A percentile compares a stretch with the other conserved stretches of the same genome.
These are phyloP conservation scores for Phialemonium atrogriseum DNA, from an alignment of 2,329 filamentous ascomycete species.

Conservation along the genomic window DNA sequence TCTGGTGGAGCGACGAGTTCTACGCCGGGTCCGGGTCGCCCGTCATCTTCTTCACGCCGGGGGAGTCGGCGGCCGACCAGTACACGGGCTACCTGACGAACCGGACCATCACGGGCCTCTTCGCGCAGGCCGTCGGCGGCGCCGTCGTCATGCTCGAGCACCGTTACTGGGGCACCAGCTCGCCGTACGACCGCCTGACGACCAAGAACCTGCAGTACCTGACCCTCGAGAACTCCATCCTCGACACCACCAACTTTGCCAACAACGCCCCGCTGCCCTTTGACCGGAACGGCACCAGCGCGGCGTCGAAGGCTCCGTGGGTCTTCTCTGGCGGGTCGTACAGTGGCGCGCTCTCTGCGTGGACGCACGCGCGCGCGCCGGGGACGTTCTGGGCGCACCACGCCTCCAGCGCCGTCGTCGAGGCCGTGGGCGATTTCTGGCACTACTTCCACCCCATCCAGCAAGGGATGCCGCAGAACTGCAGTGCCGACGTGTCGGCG, in stretches of 20 bases:
- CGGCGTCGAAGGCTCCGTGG: slow-evolving; percentile 41
- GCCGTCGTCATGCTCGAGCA: slow-evolving; percentile 30
- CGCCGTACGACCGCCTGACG: slow-evolving; percentile 22
- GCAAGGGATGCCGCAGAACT: slow-evolving; percentile 44
- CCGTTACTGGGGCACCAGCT: slow-evolving; percentile 29
- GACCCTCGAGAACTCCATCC: slow-evolving; percentile 27
- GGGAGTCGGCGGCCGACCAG: slow-evolving; percentile 20
- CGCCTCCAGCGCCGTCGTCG: slow-evolving; percentile 42
- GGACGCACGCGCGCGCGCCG: slow-evolving; percentile 38
- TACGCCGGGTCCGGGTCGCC: slow-evolving; percentile 26
- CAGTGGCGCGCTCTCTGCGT: slow-evolving; percentile 42
- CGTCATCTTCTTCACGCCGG: slow-evolving; percentile 27
- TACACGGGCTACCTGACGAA: slow-evolving; percentile 13
- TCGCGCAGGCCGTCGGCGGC: slow-evolving; percentile 39
- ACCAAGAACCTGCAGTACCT: slow-evolving; percentile 25
- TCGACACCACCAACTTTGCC: slow-evolving; percentile 27
- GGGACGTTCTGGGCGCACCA: slow-evolving; percentile 49
- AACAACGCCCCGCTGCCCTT: slow-evolving; percentile 40
- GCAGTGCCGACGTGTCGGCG: slow-evolving; percentile 37
- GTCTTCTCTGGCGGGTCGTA: slow-evolving; percentile 44
- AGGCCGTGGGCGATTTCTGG: slow-evolving; percentile 42
- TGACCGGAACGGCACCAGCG: slow-evolving; percentile 31
- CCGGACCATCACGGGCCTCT: slow-evolving; percentile 25
- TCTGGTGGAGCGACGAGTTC: slow-evolving; percentile 26
- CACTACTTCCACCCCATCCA: slow-evolving; percentile 44